Percentiles rank a stretch among this genome's conserved stretches.
phyloP scores from a whole-genome alignment of 495 filamentous ascomycete species.

The Trichodelitschia bisporula region DNA sequence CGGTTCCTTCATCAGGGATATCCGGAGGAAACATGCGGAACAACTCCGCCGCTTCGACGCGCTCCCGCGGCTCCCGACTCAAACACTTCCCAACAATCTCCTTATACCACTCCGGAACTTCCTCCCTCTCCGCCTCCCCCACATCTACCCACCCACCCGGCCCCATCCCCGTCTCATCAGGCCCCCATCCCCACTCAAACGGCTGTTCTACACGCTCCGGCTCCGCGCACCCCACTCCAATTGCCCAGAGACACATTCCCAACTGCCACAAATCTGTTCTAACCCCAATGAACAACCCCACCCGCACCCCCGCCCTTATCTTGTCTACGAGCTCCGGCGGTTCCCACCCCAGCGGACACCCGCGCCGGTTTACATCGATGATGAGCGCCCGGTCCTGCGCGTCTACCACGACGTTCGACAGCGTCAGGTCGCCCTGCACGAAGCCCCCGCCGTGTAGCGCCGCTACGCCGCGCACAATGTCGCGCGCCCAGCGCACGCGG shows the following conservation, averaged over 20 bases:
- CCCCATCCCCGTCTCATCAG: conserved; percentile 10
- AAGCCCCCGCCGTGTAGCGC: conserved; percentile 94
- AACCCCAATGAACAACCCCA: conserved; percentile 95
- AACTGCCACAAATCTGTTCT: conserved; percentile 91
- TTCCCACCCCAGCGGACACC: conserved; percentile 94
- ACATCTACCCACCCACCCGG: conserved; percentile 8
- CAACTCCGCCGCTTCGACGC: background rate
- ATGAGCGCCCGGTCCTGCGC: conserved; percentile 68
- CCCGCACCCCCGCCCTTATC: conserved; percentile 76
- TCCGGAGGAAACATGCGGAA: background rate
- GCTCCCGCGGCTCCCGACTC: background rate
- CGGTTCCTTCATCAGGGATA: too few relatives aligned
- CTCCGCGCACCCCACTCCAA: conserved; percentile 72
- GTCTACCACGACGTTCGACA: conserved; percentile 94
- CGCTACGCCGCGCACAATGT: conserved; percentile 73
- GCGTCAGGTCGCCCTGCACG: conserved; percentile 90
- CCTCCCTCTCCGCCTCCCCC: conserved; percentile 11
- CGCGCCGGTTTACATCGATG: conserved; percentile 93
- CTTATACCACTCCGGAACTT: conserved; percentile 9
- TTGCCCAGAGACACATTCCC: conserved; percentile 90
- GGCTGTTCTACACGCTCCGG: conserved; percentile 65
- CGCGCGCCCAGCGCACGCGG: conserved; percentile 75
- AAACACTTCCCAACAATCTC: background rate
- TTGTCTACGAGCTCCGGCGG: conserved; percentile 75
- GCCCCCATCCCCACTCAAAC: conserved; percentile 16